phyloP scores from a whole-genome alignment of 805 yeast species.

The Blastobotrys attinorum region DNA sequence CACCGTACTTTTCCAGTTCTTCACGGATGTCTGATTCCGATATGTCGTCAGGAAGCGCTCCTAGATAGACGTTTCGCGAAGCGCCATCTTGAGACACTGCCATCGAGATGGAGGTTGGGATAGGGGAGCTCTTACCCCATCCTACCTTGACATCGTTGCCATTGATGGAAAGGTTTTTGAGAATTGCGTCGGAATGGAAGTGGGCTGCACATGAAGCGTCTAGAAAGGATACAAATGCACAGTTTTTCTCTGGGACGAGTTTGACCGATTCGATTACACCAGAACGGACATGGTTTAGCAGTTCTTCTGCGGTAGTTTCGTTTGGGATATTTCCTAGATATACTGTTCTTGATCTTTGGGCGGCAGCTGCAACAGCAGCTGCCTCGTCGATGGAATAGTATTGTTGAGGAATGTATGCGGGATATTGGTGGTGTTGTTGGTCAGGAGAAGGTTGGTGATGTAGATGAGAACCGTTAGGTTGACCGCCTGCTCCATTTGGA shows the following conservation, averaged over 20 bases:
- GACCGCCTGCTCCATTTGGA: constrained; percentile 1
- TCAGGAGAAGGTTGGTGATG: constrained; percentile 1
- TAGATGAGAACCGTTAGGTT: too few species aligned
- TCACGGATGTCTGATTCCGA: constrained; percentile 58
- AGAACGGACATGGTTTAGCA: constrained; percentile 83
- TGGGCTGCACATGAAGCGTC: constrained; percentile 83
- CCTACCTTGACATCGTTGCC: constrained; percentile 82
- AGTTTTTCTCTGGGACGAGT: constrained; percentile 73
- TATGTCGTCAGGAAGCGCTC: constrained; percentile 59
- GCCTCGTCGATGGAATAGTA: constrained; percentile 8
- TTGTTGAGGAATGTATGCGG: constrained; percentile 10
- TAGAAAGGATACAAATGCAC: constrained; percentile 84
- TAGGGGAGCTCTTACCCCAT: constrained; percentile 81
- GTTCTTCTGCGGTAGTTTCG: constrained; percentile 70
- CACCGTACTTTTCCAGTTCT: constrained; percentile 66
- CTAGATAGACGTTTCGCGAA: constrained; percentile 87
- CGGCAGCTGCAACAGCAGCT: too few species aligned
- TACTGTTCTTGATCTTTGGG: constrained; percentile 53
- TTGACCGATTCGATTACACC: constrained; percentile 75
- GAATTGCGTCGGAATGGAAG: constrained; percentile 88
- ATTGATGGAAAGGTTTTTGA: constrained; percentile 71
- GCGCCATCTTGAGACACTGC: constrained; percentile 83
- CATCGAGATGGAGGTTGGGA: constrained; percentile 64
- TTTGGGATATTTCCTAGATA: constrained; percentile 82
- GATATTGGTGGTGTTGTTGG: constrained; percentile 4